Conservation (phyloP, 2,329 filamentous ascomycete genomes). For the Penicillium sp. region DNA sequence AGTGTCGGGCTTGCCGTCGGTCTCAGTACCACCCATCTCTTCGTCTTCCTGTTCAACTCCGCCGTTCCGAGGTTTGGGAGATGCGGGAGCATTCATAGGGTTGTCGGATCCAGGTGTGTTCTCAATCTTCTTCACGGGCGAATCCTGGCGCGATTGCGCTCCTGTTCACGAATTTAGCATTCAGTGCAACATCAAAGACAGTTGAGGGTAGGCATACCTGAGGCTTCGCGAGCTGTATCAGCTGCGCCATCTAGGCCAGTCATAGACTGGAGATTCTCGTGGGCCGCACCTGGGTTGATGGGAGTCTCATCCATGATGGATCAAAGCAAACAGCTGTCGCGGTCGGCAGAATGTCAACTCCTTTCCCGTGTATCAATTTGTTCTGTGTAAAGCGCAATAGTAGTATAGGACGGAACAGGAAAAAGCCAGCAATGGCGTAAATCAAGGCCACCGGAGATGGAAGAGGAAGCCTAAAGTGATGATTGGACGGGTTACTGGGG, state of each 20-base stretch:
- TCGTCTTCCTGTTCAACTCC: slow-evolving; percentile 65
- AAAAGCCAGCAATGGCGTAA: slow-evolving; percentile 4
- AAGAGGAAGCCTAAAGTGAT: slow-evolving; percentile 15
- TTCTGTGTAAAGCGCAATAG: slow-evolving; percentile 13
- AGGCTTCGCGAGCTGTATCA: slow-evolving; percentile 28
- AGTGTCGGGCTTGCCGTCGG: slow-evolving; percentile 47
- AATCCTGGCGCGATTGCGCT: slow-evolving; percentile 35
- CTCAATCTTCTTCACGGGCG: slow-evolving; percentile 31
- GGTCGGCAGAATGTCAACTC: slow-evolving; percentile 31
- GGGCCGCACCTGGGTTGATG: slow-evolving; percentile 25
- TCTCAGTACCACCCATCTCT: slow-evolving; percentile 69
- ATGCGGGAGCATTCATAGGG: slow-evolving; percentile 67
- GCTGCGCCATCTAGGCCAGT: slow-evolving; percentile 30
- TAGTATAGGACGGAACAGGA: slow-evolving; percentile 1
- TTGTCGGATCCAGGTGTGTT: slow-evolving; percentile 54
- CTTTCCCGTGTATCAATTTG: slow-evolving; percentile 27
- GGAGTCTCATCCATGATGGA: slow-evolving; percentile 40
- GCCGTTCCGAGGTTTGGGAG: slow-evolving; percentile 60
- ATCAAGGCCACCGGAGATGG: slow-evolving; percentile 13
- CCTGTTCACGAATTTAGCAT: slow-evolving; percentile 24
- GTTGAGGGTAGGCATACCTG: slow-evolving; percentile 29
- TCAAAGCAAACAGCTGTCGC: slow-evolving; percentile 30
- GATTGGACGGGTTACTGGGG: slow-evolving; percentile 25
- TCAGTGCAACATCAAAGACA: slow-evolving; percentile 11
- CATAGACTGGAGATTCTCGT: slow-evolving; percentile 29